Evolutionary conservation across 2,329 filamentous ascomycete species (phyloP).

Genomic region (Hypoxylon sp.): DNA sequence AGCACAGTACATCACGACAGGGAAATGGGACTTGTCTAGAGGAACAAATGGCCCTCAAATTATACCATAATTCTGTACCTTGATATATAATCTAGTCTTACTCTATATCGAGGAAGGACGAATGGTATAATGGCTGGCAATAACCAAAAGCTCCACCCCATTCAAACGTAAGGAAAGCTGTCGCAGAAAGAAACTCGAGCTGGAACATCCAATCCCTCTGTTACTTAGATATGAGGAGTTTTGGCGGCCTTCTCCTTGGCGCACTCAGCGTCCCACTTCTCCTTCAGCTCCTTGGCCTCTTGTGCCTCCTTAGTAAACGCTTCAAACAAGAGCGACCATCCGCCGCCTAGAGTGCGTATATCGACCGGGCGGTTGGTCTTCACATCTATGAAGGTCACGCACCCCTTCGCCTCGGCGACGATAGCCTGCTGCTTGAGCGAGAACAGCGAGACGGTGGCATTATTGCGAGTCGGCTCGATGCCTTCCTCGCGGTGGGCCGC

Average conservation of each 20-base stretch:
- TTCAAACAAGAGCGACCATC: conserved; percentile 40
- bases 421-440: conserved; percentile 48
- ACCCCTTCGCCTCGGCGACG: conserved; percentile 44
- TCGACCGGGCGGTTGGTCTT: conserved; percentile 44
- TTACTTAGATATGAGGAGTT: neutral
- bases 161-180: neutral
- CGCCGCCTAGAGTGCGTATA: conserved; percentile 44
- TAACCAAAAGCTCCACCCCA: neutral
- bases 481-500: conserved; percentile 40
- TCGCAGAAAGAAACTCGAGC: neutral
- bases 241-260: neutral
- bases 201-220: neutral
- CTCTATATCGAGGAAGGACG: neutral
- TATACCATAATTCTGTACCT: neutral
- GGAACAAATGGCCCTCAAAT: neutral
- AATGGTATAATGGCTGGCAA: neutral
- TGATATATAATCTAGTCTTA: neutral
- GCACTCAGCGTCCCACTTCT: neutral
- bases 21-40: neutral
- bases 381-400: conserved; percentile 44
- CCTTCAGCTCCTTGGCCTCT: neutral
- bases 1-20: neutral
- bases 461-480: conserved; percentile 43
- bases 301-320: conserved; percentile 21
- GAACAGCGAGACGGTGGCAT: conserved; percentile 38